phyloP scores from a whole-genome alignment of 2,329 filamentous ascomycete genomes.

The Trichoderma arundinaceum region DNA sequence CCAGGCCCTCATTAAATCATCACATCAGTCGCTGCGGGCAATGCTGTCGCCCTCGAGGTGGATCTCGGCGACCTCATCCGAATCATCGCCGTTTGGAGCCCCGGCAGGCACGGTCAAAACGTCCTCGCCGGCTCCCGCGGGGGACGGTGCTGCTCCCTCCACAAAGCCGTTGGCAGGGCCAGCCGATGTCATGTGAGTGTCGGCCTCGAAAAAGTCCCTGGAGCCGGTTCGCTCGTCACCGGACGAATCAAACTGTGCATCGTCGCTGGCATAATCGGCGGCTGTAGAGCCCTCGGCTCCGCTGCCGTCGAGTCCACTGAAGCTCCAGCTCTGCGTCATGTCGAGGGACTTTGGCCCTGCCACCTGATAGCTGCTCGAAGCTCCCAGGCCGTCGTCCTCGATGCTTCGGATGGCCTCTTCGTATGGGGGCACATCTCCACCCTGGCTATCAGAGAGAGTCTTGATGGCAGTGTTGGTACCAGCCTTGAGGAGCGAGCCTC shows the following conservation, averaged over 20 bases:
- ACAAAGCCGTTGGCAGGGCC: slow-evolving; percentile 27
- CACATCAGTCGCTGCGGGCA: slow-evolving; percentile 3
- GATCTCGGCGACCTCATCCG: slow-evolving; percentile 57
- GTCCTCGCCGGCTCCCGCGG: slow-evolving; percentile 38
- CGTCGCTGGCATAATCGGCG: slow-evolving; percentile 51
- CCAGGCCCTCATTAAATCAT: slow-evolving; percentile 6
- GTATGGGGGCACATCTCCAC: slow-evolving; percentile 46
- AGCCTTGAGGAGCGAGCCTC: background rate
- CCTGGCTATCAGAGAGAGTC: slow-evolving; percentile 38
- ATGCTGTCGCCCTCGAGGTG: slow-evolving; percentile 50
- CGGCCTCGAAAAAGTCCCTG: slow-evolving; percentile 38
- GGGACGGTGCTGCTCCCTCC: slow-evolving; percentile 5
- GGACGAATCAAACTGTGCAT: slow-evolving; percentile 51
- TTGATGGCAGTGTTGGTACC: slow-evolving; percentile 38
- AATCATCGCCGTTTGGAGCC: slow-evolving; percentile 45
- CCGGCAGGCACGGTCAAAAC: slow-evolving; percentile 50
- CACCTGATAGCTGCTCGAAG: slow-evolving; percentile 44
- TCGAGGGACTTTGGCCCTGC: slow-evolving; percentile 42
- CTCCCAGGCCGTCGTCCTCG: slow-evolving; percentile 56
- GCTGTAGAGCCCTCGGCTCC: slow-evolving; percentile 42
- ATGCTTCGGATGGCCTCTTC: slow-evolving; percentile 45
- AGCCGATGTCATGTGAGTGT: slow-evolving; percentile 42
- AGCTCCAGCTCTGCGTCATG: slow-evolving; percentile 54
- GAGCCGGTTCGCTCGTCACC: slow-evolving; percentile 43
- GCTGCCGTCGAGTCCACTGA: slow-evolving; percentile 47